Evolutionary conservation across 1,284 basidiomycete genomes (phyloP), one percentile per base, ranked within the genome.

Genomic region (Sporisorium exsertum): DNA sequence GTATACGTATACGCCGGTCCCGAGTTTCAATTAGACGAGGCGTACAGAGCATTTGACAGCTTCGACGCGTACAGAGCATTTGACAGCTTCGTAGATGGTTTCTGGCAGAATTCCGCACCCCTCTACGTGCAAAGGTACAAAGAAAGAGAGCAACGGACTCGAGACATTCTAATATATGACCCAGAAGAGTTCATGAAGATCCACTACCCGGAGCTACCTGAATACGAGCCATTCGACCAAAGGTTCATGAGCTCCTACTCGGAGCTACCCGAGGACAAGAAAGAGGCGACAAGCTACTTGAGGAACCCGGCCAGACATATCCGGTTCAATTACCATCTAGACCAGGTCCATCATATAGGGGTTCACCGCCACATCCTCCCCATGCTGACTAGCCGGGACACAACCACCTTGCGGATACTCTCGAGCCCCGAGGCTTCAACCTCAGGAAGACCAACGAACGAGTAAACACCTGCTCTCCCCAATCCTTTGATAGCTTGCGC

Each of bases 251-350:
- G 20, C 43, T 9, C 2, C 13, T 66, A 33, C 26, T 7, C 22
- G 2, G 47, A 67, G 2, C 49, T 67, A 5, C 58, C 58, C 15
- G 9, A 26, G 4, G 64, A 67, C 15, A 47, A 57, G 32, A 46
- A 24, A 22, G 16, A 7, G 8, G 42, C 40, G 0, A 16, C 16
- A 5, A 16, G 18, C n/a, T 45, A 24, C 18, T 22, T 4, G 26
- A 29, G 5, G 22, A 15, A 2, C 13, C 3, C 4, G 8, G 4
- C 9, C 18, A 16, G 10, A 16, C 9, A 15, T 16, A 6, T 2
- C 2, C 42, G 5, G 52, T 54, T 42, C 16, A 3, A 20, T 13
- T 0, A 2, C 2, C 37, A 54, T n/a, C 10, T 50, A 5, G 18
- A 9, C 5, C 1, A 20, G 10, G 29, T 50, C 4, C 18, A 32